Percentiles rank a stretch among this genome's conserved stretches.
These are phyloP conservation scores for Parathielavia appendiculata DNA, from an alignment of 495 filamentous ascomycete genomes.

Conservation along the genomic window DNA sequence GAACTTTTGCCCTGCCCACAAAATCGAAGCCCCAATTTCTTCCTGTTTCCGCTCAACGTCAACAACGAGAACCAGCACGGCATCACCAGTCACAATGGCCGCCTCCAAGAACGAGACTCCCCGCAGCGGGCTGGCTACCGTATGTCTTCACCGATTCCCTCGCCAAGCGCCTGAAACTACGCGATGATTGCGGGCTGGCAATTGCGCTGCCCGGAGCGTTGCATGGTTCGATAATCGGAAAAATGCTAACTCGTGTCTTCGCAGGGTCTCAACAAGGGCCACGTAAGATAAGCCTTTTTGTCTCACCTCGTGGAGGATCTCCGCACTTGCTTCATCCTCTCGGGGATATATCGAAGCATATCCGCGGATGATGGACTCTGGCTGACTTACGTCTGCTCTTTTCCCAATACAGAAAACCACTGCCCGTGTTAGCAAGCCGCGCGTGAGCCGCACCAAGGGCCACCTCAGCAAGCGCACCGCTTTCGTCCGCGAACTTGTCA, in stretches of 20 bases:
- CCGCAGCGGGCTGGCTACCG: slow-evolving; percentile 21
- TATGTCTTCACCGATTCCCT: slow-evolving; percentile 10
- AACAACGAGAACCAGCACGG: slow-evolving; percentile 23
- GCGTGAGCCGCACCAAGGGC: slow-evolving; percentile 88
- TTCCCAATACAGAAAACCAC: slow-evolving; percentile 75
- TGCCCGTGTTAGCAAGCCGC: slow-evolving; percentile 75
- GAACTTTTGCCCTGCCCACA: slow-evolving; percentile 25
- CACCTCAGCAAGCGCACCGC: slow-evolving; percentile 88
- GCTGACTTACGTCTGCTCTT: slow-evolving; percentile 36
- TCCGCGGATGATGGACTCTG: slow-evolving; percentile 27
- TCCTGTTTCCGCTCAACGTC: slow-evolving; percentile 18
- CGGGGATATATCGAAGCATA: slow-evolving; percentile 22
- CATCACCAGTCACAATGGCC: slow-evolving; percentile 25
- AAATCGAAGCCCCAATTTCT: slow-evolving; percentile 13
- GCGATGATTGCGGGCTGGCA: neutral
- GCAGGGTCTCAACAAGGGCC: slow-evolving; percentile 77
- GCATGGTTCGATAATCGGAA: neutral
- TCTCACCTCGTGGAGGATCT: slow-evolving; percentile 55
- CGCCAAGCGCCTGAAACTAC: neutral
- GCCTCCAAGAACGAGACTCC: slow-evolving; percentile 22
- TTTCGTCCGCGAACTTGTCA: slow-evolving; percentile 89
- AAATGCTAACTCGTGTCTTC: slow-evolving; percentile 18
- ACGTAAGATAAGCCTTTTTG: slow-evolving; percentile 53
- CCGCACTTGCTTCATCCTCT: slow-evolving; percentile 37
- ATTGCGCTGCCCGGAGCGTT: neutral